A percentile compares a stretch with the other conserved stretches of the same genome.
phyloP scores from a whole-genome alignment of 257 asterid genomes.

The Plantago ovata region DNA sequence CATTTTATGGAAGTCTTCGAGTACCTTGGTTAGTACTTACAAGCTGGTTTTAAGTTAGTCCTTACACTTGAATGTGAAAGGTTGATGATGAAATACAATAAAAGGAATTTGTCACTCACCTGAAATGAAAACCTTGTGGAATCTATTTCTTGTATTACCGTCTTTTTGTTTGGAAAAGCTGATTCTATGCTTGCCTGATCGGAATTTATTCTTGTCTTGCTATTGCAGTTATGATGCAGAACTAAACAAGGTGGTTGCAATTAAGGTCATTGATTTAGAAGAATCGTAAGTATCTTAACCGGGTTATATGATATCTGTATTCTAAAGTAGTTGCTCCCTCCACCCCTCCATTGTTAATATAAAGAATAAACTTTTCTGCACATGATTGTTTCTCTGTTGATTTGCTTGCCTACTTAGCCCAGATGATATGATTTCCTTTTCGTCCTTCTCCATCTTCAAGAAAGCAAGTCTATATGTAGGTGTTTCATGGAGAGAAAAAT shows the following conservation, averaged over 20 bases:
- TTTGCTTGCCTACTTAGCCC: too few species aligned
- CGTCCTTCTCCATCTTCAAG: too few species aligned
- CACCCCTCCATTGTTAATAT: not conserved
- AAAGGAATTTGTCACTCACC: not conserved
- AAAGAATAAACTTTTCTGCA: not conserved
- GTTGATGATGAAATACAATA: not conserved
- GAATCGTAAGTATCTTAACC: conserved; percentile 83
- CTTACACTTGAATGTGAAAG: not conserved
- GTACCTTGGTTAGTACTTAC: not conserved
- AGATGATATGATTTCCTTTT: too few species aligned
- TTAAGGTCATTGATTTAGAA: conserved; percentile 97
- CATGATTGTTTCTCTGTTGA: too few species aligned
- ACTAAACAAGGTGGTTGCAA: conserved; percentile 88
- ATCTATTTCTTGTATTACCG: not conserved
- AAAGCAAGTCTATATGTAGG: not conserved
- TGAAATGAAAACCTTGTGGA: not conserved
- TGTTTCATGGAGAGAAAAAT: conserved; percentile 1
- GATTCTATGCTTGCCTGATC: conserved; percentile 10
- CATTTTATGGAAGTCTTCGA: not conserved
- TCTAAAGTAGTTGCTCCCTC: conserved; percentile 15
- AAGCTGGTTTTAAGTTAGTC: not conserved
- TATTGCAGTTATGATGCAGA: conserved; percentile 90
- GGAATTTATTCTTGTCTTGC: conserved; percentile 8
- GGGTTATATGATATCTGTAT: conserved; percentile 17
- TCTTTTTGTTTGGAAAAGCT: not conserved